A percentile compares a stretch with the other conserved stretches of the same genome.
Evolutionary conservation across 768 basidiomycete species (phyloP).

Genomic region (Macrolepiota dolichaula): DNA sequence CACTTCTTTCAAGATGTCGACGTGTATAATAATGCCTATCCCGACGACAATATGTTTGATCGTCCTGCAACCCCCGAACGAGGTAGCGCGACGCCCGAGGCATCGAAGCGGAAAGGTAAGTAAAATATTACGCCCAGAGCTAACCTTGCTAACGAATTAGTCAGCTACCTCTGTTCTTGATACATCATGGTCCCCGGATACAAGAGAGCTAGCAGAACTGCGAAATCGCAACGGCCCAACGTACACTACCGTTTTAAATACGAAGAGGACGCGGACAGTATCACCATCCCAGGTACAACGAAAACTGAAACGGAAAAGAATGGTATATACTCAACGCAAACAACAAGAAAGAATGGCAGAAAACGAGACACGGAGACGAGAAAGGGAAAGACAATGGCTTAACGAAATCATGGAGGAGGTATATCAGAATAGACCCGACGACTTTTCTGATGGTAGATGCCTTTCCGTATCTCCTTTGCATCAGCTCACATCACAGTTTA

Average conservation of each 20-base stretch:
- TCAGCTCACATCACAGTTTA: background rate
- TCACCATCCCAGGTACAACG: background rate
- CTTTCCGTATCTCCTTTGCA: no score
- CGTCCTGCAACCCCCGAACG: conserved; percentile 16
- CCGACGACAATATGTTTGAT: conserved; percentile 13
- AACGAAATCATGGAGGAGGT: conserved; percentile 37
- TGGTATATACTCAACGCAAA: background rate
- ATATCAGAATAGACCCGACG: conserved; percentile 16
- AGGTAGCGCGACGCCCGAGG: conserved; percentile 24
- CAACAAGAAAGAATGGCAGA: conserved; percentile 15
- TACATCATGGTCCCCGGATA: conserved; percentile 10
- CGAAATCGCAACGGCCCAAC: background rate
- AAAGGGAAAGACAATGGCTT: conserved; percentile 39
- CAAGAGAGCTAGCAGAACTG: conserved; percentile 3
- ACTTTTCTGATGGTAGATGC: conserved; percentile 11
- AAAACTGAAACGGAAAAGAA: conserved; percentile 1
- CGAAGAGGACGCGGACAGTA: conserved; percentile 1
- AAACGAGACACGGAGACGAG: conserved; percentile 30
- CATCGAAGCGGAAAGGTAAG: conserved; percentile 49
- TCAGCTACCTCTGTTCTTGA: background rate
- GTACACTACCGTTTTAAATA: background rate
- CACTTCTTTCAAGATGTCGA: background rate
- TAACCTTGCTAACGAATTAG: background rate
- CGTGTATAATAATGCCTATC: background rate
- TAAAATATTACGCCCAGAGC: background rate